Evolutionary conservation across 176 grass and related monocot genomes (phyloP), one percentile per base, ranked within the genome.

Genomic region (Echinochloa phyllopogon): DNA sequence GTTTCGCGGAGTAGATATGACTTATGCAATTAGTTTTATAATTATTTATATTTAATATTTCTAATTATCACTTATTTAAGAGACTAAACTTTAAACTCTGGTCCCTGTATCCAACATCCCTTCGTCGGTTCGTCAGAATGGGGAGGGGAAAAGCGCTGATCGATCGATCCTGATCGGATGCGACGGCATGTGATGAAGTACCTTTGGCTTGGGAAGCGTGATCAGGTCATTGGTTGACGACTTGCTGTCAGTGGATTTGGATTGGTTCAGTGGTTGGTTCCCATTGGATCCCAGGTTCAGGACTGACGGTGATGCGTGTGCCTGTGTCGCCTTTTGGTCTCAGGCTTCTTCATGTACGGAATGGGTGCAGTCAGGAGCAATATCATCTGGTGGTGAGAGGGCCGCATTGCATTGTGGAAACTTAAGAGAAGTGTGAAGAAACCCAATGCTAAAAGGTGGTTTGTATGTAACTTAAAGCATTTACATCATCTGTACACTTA

Each of bases 401-500:
- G 29, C 29, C 29, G 29, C 29, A 33, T 33, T 33, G 29, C 29
- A 33, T 33, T 33, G 29, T 33, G 29, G 2, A 33, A 33, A 33
- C 29, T 33, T 33, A 33, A 33, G 2, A 44, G 21, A 43, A 44
- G n/a, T 20, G 50, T 59, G 52, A 45, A 60, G 8, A 38, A 57
- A 47, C n/a, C 12, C 12, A 21, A 29, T 49, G 41, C 10, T 71
- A 24, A 42, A 5, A 56, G 10, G 56, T 42, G 36, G 6, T 44
- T 29, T 25, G 21, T 11, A 21, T 13, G 14, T 11, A 21, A 24
- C 17, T 47, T 33, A 44, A 45, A 67, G 38, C 33, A 58, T 84
- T 37, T 69, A 69, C 74, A 69, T 33, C 74, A 69, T 38, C 18
- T 47, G 25, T 17, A 10, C 83, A 70, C 17, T n/a, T 60, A 33